Conservation (phyloP, 345 rosid genomes). For the Lepidium aucheri region DNA sequence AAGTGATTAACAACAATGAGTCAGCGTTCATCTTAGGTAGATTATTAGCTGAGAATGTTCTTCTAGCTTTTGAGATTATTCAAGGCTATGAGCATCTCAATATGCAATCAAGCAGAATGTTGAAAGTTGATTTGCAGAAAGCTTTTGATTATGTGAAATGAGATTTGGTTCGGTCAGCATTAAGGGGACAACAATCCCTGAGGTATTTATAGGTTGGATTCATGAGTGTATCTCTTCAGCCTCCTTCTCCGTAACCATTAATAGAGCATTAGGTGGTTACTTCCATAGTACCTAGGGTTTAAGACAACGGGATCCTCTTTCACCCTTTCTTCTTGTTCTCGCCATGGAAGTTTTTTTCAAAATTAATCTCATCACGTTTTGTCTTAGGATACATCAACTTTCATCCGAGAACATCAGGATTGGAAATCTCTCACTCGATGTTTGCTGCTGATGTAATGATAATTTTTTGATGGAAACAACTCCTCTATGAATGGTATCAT, state of each 20-base stretch:
- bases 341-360: background rate
- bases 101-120: too few relatives aligned
- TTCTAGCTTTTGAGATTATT: too few relatives aligned
- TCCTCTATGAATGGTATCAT: background rate
- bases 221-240: background rate
- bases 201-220: background rate
- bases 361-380: background rate
- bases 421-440: background rate
- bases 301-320: background rate
- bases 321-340: background rate
- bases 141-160: background rate
- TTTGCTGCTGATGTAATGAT: background rate
- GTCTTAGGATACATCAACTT: background rate
- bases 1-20: too few relatives aligned
- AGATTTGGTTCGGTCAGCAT: background rate
- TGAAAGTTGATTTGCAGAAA: background rate
- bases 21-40: too few relatives aligned
- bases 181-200: background rate
- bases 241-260: background rate
- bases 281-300: background rate
- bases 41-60: too few relatives aligned
- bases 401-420: background rate
- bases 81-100: too few relatives aligned
- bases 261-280: background rate
- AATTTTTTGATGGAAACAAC: background rate